phyloP scores from a whole-genome alignment of 1,284 basidiomycete genomes.

The Blastosporella zonata region DNA sequence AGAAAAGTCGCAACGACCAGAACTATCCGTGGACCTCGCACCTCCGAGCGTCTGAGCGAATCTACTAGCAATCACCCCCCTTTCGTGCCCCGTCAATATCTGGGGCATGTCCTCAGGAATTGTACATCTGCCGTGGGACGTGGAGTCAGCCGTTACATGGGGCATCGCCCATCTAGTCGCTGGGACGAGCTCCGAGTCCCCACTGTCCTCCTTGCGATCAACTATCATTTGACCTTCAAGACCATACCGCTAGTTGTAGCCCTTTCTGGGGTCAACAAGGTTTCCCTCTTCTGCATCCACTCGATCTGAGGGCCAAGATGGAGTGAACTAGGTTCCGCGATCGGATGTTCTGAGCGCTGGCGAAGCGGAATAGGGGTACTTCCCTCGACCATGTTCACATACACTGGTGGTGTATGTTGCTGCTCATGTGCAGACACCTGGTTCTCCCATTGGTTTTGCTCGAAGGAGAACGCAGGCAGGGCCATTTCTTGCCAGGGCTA shows the following conservation, averaged over 20 bases:
- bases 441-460: background rate
- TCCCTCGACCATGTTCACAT: background rate
- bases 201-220: too few species aligned
- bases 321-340: background rate
- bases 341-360: background rate
- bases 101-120: too few species aligned
- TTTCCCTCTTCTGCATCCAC: background rate
- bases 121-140: too few species aligned
- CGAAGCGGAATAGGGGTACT: background rate
- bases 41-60: too few species aligned
- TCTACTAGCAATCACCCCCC: too few species aligned
- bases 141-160: too few species aligned
- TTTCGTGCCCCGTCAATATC: too few species aligned
- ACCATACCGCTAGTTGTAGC: background rate
- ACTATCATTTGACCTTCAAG: too few species aligned
- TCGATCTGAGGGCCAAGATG: constrained; percentile 2
- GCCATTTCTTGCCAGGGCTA: background rate
- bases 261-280: background rate
- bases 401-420: background rate
- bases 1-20: too few species aligned
- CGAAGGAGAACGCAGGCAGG: background rate
- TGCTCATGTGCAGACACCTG: background rate
- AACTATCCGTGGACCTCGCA: too few species aligned
- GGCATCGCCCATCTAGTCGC: too few species aligned
- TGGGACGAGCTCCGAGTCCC: too few species aligned